Percentiles rank a stretch among this genome's conserved stretches.
phyloP scores from a whole-genome alignment of 306 rosid genomes.

The Prunus davidiana region DNA sequence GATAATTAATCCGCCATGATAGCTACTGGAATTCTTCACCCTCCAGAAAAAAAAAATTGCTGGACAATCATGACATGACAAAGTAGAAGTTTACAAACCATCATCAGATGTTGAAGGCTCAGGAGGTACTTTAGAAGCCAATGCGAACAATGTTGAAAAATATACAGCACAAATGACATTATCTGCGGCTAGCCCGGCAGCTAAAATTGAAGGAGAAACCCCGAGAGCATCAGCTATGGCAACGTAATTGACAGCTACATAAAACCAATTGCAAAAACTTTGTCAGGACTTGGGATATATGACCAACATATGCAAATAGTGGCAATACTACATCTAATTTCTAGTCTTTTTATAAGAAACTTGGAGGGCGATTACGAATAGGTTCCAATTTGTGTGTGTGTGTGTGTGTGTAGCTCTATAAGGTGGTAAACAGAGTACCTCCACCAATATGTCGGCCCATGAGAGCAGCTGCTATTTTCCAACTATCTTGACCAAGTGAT shows the following conservation, averaged over 20 bases:
- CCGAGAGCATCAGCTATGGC: slow-evolving; percentile 67
- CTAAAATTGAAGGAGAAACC: slow-evolving; percentile 51
- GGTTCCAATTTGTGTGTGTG: not conserved
- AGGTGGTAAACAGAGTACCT: slow-evolving; percentile 37
- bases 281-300: not conserved
- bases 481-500: slow-evolving; percentile 74
- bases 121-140: slow-evolving; percentile 68
- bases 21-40: not conserved
- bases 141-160: slow-evolving; percentile 60
- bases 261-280: slow-evolving; percentile 5
- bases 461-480: slow-evolving; percentile 84
- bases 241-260: slow-evolving; percentile 70
- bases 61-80: not conserved
- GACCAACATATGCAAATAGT: not conserved
- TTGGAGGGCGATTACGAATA: not conserved
- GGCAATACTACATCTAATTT: too few species aligned
- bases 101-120: slow-evolving; percentile 40
- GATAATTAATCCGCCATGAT: not conserved
- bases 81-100: slow-evolving; percentile 29
- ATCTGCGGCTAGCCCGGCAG: slow-evolving; percentile 81
- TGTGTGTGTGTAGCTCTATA: not conserved
- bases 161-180: slow-evolving; percentile 77
- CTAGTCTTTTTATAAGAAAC: too few species aligned
- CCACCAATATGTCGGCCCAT: slow-evolving; percentile 90
- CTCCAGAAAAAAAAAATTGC: not conserved